Evolutionary conservation across 2,329 filamentous ascomycete genomes (phyloP).

Genomic region (Ophiostoma piceae): DNA sequence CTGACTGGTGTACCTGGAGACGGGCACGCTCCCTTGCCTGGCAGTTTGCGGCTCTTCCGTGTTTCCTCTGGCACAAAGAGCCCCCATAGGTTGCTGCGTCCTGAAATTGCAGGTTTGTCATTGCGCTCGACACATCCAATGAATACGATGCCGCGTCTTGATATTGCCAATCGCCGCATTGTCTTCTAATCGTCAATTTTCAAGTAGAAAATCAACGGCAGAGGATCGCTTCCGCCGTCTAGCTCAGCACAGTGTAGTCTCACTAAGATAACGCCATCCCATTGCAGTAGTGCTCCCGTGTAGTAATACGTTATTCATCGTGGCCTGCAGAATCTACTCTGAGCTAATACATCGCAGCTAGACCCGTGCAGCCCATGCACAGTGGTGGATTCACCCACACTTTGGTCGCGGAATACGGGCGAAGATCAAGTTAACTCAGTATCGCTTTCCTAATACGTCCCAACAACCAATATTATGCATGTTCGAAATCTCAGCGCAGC

Average conservation of each 20-base stretch:
- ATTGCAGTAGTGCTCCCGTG: not conserved
- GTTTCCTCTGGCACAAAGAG: not conserved
- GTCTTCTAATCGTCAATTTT: not conserved
- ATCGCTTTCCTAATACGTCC: not conserved
- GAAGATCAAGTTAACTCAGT: not conserved
- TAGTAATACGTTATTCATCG: not conserved
- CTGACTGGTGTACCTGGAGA: not conserved
- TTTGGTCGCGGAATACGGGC: not conserved
- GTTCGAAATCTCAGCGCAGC: not conserved
- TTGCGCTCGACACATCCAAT: not conserved
- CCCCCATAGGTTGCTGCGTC: not conserved
- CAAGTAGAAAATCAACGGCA: not conserved
- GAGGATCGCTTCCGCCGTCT: not conserved
- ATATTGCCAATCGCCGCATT: not conserved
- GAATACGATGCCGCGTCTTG: not conserved
- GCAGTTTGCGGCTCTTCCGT: not conserved
- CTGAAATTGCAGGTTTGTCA: not conserved
- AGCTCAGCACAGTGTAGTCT: not conserved
- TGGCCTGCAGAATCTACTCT: not conserved
- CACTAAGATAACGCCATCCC: not conserved
- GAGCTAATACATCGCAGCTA: not conserved
- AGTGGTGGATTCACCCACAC: not conserved
- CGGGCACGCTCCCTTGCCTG: too few species aligned
- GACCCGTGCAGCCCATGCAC: not conserved
- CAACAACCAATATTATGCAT: constrained; percentile 9